phyloP scores from a whole-genome alignment of 2,329 filamentous ascomycete genomes.

The Scedosporium boydii region DNA sequence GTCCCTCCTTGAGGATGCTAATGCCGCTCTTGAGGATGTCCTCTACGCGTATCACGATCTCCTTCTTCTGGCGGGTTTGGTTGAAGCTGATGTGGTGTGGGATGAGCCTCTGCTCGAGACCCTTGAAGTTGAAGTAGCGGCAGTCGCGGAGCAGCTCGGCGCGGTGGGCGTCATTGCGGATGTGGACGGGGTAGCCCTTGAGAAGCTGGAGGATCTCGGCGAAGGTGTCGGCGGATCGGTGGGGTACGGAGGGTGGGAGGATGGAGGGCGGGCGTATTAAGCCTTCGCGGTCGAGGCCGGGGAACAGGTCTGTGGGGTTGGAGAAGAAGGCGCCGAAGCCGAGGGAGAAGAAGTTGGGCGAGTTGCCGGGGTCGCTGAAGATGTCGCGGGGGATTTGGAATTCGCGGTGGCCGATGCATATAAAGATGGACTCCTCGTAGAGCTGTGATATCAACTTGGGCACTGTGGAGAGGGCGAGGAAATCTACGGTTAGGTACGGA shows the following conservation, averaged over 20 bases:
- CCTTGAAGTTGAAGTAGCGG: slow-evolving; percentile 87
- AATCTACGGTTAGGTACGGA: slow-evolving; percentile 8
- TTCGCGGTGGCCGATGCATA: slow-evolving; percentile 75
- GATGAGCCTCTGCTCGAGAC: slow-evolving; percentile 79
- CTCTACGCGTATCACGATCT: slow-evolving; percentile 72
- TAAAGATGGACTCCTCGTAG: slow-evolving; percentile 85
- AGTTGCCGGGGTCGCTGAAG: slow-evolving; percentile 76
- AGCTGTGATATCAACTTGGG: slow-evolving; percentile 84
- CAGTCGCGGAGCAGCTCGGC: slow-evolving; percentile 73
- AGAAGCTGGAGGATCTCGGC: slow-evolving; percentile 72
- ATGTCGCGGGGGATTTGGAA: slow-evolving; percentile 87
- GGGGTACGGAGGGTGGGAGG: slow-evolving; percentile 69
- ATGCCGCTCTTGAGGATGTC: slow-evolving; percentile 86
- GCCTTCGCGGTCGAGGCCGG: slow-evolving; percentile 67
- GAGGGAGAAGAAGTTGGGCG: slow-evolving; percentile 91
- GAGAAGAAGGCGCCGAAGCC: slow-evolving; percentile 86
- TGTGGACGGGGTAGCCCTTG: slow-evolving; percentile 72
- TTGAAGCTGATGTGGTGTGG: slow-evolving; percentile 71
- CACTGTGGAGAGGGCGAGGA: slow-evolving; percentile 37
- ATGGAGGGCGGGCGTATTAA: slow-evolving; percentile 83
- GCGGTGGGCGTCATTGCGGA: slow-evolving; percentile 68
- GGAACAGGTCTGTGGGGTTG: slow-evolving; percentile 70
- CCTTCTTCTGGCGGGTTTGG: slow-evolving; percentile 52
- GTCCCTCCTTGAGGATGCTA: slow-evolving; percentile 45
- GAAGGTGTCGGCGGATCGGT: slow-evolving; percentile 75